Conservation (phyloP, 2,329 filamentous ascomycete species). For the Fonsecaea erecta region DNA sequence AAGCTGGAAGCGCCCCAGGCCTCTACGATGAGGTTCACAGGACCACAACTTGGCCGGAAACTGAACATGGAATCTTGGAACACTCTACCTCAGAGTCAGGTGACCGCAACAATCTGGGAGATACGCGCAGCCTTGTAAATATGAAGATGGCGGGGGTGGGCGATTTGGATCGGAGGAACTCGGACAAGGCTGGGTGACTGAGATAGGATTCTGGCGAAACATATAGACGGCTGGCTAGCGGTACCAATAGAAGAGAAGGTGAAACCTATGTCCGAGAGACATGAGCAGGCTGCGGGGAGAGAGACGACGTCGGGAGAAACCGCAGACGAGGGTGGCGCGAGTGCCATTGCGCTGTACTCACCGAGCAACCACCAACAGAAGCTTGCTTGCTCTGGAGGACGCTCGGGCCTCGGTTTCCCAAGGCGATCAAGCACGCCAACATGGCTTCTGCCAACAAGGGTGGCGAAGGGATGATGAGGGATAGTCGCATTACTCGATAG, state of each 20-base stretch:
- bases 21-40: background rate
- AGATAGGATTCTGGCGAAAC: constrained; percentile 5
- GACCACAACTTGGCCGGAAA: background rate
- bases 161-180: constrained; percentile 10
- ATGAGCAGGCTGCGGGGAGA: background rate
- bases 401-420: constrained; percentile 7
- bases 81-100: background rate
- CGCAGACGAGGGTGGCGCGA: background rate
- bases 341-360: background rate
- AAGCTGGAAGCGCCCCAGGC: background rate
- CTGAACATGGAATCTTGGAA: background rate
- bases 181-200: constrained; percentile 6
- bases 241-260: constrained; percentile 10
- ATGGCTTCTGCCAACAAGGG: background rate
- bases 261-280: background rate
- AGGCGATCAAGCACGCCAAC: background rate
- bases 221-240: constrained; percentile 1
- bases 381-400: background rate
- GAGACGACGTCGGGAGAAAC: background rate
- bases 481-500: background rate
- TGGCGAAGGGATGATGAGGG: background rate
- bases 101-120: background rate
- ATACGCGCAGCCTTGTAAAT: constrained; percentile 3
- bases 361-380: no score
- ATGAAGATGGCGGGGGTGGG: background rate